Evolutionary conservation across 2,329 filamentous ascomycete species (phyloP), one percentile per base, ranked within the genome.

Genomic region (Aureobasidium pullulans): DNA sequence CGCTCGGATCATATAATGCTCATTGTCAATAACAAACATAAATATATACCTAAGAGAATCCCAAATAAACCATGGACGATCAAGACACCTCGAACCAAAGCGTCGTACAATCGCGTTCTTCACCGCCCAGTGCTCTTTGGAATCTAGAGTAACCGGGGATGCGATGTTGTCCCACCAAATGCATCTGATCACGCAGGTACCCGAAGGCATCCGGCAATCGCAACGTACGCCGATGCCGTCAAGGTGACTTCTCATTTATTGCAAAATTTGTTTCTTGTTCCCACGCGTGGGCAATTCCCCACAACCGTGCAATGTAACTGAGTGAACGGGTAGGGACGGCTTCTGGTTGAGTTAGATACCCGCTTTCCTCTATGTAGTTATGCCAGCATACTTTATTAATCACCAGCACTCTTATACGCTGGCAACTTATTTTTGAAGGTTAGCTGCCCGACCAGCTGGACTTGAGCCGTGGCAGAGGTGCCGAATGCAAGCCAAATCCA

Each of bases 1-100:
- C 52, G 52, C 52, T 56, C 52, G 52, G 52, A 56, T 46, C 40
- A 56, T 37, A 36, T 46, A 54, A 54, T 43, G 50, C n/a, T 36
- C 28, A 37, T 3, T 32, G n/a, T 46, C 28, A 16, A 56, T 7
- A 23, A 34, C 32, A 11, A 46, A 56, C 40, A 54, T 34, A 34
- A 32, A 54, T 19, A 43, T 32, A 42, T 4, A 43, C 23, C 10
- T 42, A 4, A 2, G 29, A 8, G 39, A 54, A 42, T 40, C 6
- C 6, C 9, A 31, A 40, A 16, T 29, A 11, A 37, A 31, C 16
- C 28, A 19, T 19, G 19, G 19, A 43, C 15, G 10, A 54, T 43
- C 37, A 43, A 2, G n/a, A 54, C 39, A 43, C 28, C 23, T 23
- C 43, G n/a, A 3, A 23, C 6, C 13, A 3, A 6, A 32, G 31